Base-by-base conservation (phyloP, 495 filamentous ascomycete species). In the Amniculicola lignicola region DNA sequence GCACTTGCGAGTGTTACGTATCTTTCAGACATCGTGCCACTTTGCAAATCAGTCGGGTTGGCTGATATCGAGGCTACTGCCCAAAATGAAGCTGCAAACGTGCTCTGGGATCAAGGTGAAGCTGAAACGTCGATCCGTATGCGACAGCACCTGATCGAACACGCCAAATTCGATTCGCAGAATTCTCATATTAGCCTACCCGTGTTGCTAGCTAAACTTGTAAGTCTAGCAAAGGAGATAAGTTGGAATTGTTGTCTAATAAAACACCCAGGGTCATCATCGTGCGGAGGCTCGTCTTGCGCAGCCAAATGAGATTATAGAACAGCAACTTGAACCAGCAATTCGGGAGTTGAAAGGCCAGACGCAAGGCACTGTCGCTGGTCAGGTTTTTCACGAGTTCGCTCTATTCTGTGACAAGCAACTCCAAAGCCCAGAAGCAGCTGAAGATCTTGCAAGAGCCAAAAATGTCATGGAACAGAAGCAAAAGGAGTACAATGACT, bases 401-500 rank as follows among this genome's bases (percentile, higher is more conserved):
- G 93, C 93, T 47, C 81, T 82, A 47, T 99, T 96, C 63, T 99
- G 93, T 66, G 92, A 99, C 67, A 83, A 86, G 59, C 93, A 97
- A 66, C 74, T 97, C 11, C 83, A 94, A 54, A 92, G 90, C 65
- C 79, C 83, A 1, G 89, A 91, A 46, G 82, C 83, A 45, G 71
- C 89, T 16, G 90, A 96, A 66, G 93, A 99, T 57, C 82, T 94
- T 55, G 79, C 82, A 38, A 85, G 93, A 12, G 77, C 95, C 29
- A 77, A 88, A 63, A 88, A 83, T 60, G 75, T 97, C 22, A 84
- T 85, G 59, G 77, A 89, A 59, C 85, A 83, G 45, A 95, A 96
- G 22, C n/a, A 37, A 4, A 51, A 61, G 31, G 58, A 61, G 31
- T 55, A 49, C 16, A 19, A 55, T 29, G 58, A 69, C 82, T 84